Evolutionary conservation across 352 stramenopile genomes (phyloP), one percentile per base, ranked within the genome.

Genomic region (Pythium angustatum): DNA sequence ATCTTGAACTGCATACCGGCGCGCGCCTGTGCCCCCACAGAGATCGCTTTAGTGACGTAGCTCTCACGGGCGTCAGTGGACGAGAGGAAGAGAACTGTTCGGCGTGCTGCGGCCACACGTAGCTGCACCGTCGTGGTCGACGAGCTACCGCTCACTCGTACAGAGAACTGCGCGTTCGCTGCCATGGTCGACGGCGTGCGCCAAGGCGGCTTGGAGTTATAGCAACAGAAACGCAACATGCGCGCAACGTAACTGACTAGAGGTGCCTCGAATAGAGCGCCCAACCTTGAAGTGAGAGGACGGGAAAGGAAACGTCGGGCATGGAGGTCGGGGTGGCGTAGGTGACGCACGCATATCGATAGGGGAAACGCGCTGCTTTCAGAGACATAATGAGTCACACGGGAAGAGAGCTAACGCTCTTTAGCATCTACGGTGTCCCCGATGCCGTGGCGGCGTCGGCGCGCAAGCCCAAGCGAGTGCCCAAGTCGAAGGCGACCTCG

Each of bases 401-500:
- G 8, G 63, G 56, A 11, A 34, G 64, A 45, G 57, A 71, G 48
- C 65, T 72, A 11, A 72, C 65, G 65, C 48, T 72, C 26, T 59
- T 61, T 22, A 40, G 65, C 30, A 67, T 72, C 44, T 72, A 72
- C 38, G 65, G 65, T 5, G 9, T 27, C 30, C 48, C 48, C 22
- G 28, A 45, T 30, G 65, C 40, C 2, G 40, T n/a, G n/a, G n/a
- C n/a, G n/a, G n/a, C n/a, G n/a, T n/a, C 40, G 40, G 5, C 40
- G n/a, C 40, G 40, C 40, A 47, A 47, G n/a, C 17, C 38, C 38
- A 14, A 27, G 28, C 3, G 41, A 21, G 21, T 21, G 12, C 33
- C 3, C 50, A 31, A 56, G 21, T 2, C 17, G 26, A 50, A 40
- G 3, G 40, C 33, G 43, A 19, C 21, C 0, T 14, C 26, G n/a